Percentiles rank a stretch among this genome's conserved stretches.
phyloP scores from a whole-genome alignment of 2,329 filamentous ascomycete species.

The Colletotrichum tabaci region DNA sequence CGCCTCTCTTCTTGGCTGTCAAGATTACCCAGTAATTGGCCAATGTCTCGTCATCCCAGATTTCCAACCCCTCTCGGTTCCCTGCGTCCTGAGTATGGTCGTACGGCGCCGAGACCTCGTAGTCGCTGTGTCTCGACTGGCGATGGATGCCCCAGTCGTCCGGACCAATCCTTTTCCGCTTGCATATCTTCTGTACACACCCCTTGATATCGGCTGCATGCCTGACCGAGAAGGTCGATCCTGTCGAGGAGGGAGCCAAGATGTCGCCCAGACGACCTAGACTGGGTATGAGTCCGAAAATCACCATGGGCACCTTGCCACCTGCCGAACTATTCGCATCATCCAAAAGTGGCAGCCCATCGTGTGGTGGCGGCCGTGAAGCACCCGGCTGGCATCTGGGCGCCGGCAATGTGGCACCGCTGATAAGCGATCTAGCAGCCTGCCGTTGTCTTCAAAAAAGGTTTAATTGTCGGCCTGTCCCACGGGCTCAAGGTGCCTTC shows the following conservation, averaged over 20 bases:
- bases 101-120: constrained; percentile 22
- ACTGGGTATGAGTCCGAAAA: constrained; percentile 27
- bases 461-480: constrained; percentile 30
- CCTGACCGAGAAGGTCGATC: constrained; percentile 43
- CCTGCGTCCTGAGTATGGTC: constrained; percentile 8
- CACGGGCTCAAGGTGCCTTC: neutral
- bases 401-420: constrained; percentile 30
- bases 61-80: neutral
- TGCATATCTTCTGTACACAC: constrained; percentile 34
- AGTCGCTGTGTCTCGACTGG: constrained; percentile 21
- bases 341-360: constrained; percentile 11
- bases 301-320: constrained; percentile 36
- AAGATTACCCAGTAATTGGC: constrained; percentile 1
- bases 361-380: neutral
- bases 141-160: constrained; percentile 1
- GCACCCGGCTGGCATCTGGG: constrained; percentile 23
- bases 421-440: constrained; percentile 35
- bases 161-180: constrained; percentile 31
- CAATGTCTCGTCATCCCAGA: neutral
- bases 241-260: constrained; percentile 32
- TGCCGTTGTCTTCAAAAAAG: neutral
- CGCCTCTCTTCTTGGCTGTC: constrained; percentile 4
- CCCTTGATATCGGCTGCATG: constrained; percentile 36
- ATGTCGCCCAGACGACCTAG: constrained; percentile 33
- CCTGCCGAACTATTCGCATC: constrained; percentile 5